Evolutionary conservation across 2,329 filamentous ascomycete species (phyloP), one percentile per base, ranked within the genome.

Genomic region (Graphilbum sp.): DNA sequence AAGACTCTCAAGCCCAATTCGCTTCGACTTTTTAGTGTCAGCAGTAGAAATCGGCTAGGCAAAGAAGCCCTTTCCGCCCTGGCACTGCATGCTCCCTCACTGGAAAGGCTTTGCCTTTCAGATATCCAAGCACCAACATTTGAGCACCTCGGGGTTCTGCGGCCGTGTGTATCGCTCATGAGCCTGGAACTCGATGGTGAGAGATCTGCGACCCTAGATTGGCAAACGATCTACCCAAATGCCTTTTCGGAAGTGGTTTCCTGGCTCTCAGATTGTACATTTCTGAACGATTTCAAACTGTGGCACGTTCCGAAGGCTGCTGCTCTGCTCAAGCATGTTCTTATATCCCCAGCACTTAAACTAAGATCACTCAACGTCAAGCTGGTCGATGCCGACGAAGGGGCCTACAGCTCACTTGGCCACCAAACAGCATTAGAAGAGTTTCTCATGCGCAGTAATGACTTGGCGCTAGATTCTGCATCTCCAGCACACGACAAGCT

Each of bases 11-110:
- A 56, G 16, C 60, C 65, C 2, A 66, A 80, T 43, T 71, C 64
- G 2, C 54, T 84, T 11, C 60, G 62, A 40, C 64, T 63, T 17
- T 74, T 83, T 40, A 61, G 72, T 41, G 64, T 75, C 21, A 62
- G 74, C 38, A 69, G 67, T 48, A 58, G 61, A 31, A 71, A 71
- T 44, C 56, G 62, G 3, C 60, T 79, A 15, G 67, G 67, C 1
- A 54, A 59, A 3, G 58, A 68, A 32, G 69, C 73, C 1, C 67
- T 79, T 13, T 52, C 61, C 32, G 72, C 75, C 5, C 56, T 84
- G 11, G 66, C 41, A 19, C 36, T 37, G 2, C 61, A 63, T 37
- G 50, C 58, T 1, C 21, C 39, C 5, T 61, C 60, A 3, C 46
- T 64, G 5, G 52, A 46, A 32, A 43, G 32, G 4, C 48, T 63